Evolutionary conservation across 2,329 filamentous ascomycete species (phyloP).

Genomic region (Arthrobotrys sphaeroides): DNA sequence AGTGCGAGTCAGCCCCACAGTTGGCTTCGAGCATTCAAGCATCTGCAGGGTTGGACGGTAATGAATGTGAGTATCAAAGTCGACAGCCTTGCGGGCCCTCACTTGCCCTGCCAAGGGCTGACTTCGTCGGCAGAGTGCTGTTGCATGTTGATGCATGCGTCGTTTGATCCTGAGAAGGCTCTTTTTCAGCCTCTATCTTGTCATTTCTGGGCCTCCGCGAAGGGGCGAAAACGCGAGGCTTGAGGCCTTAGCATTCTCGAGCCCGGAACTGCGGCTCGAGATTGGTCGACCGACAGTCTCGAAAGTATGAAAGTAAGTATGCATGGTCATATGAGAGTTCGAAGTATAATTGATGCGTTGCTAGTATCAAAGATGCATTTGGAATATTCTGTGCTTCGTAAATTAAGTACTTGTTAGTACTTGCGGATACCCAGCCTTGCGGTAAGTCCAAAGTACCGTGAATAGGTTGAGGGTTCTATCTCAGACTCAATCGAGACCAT

Average conservation of each 20-base stretch:
- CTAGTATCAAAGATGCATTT: too few species aligned
- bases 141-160: conserved; percentile 7
- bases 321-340: too few species aligned
- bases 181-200: conserved; percentile 16
- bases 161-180: conserved; percentile 33
- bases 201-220: conserved; percentile 20
- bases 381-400: too few species aligned
- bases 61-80: neutral
- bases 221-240: conserved; percentile 30
- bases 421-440: too few species aligned
- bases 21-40: conserved; percentile 3
- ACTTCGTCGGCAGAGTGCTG: conserved; percentile 6
- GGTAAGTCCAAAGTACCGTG: too few species aligned
- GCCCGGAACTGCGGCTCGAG: neutral
- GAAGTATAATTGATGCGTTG: too few species aligned
- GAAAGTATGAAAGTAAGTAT: too few species aligned
- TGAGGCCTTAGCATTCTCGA: neutral
- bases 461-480: too few species aligned
- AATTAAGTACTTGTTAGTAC: too few species aligned
- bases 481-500: too few species aligned
- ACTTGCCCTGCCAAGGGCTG: conserved; percentile 37
- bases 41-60: neutral
- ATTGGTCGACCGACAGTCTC: too few species aligned
- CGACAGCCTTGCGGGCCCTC: conserved; percentile 25
- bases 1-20: conserved; percentile 31